Conservation (phyloP, 805 yeast genomes). For the Lipomyces mesembrius region DNA sequence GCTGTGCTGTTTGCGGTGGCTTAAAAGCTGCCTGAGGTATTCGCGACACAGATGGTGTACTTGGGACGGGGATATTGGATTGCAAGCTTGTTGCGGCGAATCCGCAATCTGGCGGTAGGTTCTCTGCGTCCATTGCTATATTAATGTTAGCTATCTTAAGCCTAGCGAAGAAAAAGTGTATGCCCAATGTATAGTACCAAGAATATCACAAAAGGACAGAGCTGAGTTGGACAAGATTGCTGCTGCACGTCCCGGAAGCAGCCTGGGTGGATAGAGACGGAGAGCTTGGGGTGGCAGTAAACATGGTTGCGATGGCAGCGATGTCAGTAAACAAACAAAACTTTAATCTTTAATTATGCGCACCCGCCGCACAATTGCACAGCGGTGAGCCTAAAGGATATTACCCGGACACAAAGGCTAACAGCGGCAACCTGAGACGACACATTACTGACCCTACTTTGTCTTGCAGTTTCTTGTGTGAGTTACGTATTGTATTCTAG, state of each 20-base stretch:
- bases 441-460: background rate
- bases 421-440: too few relatives aligned
- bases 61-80: slow-evolving; percentile 1
- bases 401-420: background rate
- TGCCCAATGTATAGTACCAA: background rate
- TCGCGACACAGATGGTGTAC: slow-evolving; percentile 26
- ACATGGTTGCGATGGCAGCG: background rate
- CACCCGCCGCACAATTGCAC: too few relatives aligned
- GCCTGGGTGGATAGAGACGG: background rate
- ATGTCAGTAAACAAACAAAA: background rate
- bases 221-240: background rate
- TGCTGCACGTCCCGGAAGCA: background rate
- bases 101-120: slow-evolving; percentile 7
- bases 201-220: background rate
- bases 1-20: slow-evolving; percentile 1
- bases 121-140: slow-evolving; percentile 9
- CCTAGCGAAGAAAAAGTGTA: background rate
- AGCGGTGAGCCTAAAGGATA: too few relatives aligned
- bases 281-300: background rate
- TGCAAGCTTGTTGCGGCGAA: background rate
- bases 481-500: background rate
- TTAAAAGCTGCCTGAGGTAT: slow-evolving; percentile 25
- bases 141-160: background rate
- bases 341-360: background rate
- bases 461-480: background rate